Evolutionary conservation across 305 asterid species (phyloP).

Genomic region (Fraxinus floribunda): DNA sequence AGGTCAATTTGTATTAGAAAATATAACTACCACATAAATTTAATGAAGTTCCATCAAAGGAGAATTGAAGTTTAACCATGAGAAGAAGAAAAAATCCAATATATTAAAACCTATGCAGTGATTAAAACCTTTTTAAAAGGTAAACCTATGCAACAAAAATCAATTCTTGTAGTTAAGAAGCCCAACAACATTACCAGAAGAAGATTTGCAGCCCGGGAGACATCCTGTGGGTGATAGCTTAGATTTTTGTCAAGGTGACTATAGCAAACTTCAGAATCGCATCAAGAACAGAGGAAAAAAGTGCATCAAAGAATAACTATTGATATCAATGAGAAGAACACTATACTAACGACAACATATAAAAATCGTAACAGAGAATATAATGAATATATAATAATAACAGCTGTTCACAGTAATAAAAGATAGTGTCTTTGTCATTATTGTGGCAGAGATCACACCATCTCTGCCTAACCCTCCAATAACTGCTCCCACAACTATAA

Average conservation of each 20-base stretch:
- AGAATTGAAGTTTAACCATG: conserved; percentile 7
- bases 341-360: neutral
- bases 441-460: neutral
- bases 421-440: neutral
- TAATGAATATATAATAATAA: conserved; percentile 4
- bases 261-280: conserved; percentile 25
- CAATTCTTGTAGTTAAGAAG: conserved; percentile 19
- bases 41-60: neutral
- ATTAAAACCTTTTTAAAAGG: neutral
- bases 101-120: neutral
- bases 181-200: conserved; percentile 62
- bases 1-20: neutral
- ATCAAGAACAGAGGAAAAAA: conserved; percentile 1
- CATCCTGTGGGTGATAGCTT: conserved; percentile 93
- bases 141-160: conserved; percentile 15
- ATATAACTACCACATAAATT: neutral
- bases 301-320: neutral
- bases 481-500: neutral
- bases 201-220: conserved; percentile 82
- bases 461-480: neutral
- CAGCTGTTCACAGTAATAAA: neutral
- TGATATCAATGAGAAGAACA: neutral
- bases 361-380: neutral
- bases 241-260: conserved; percentile 61
- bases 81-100: neutral